Base-by-base conservation (phyloP, 2,329 filamentous ascomycete genomes). In the Ascosphaera aggregata region DNA sequence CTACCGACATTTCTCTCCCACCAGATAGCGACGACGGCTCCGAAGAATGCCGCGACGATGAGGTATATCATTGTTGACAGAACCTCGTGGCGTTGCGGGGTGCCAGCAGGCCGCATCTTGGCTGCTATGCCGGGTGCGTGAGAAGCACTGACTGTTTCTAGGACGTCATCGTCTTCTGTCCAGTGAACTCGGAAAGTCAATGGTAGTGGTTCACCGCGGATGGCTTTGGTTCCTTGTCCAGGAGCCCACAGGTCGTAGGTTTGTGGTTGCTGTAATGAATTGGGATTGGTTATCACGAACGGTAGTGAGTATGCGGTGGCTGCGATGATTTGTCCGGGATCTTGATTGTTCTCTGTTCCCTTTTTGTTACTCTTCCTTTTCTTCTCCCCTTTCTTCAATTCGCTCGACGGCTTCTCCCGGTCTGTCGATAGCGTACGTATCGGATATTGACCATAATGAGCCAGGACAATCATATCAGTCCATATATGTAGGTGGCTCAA, bases 401-500 rank as follows among this genome's bases (percentile, higher is more conserved):
- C 22, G 22, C 7, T 7, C 5, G 22, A 27, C 22, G 5, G 22
- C 22, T 27, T 27, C 22, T 11, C 22, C 22, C n/a, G n/a, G n/a
- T 27, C 22, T 5, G 22, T 27, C 22, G 22, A 27, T 11, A 27
- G 22, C n/a, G n/a, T n/a, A 27, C 11, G 7, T 27, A 27, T 7
- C 11, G 22, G 22, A 11, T 7, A 27, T 11, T 27, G 22, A 11
- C 11, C 22, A 27, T 52, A 63, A 44, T 86, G 89, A 47, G 94
- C 66, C 40, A 95, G 65, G 43, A 95, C 74, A 54, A 95, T 95
- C 55, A 95, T 67, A 51, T 81, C 74, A 4, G 84, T 86, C 51
- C 78, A 80, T 47, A 98, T 72, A 60, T 95, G 89, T 49, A 98
- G 65, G 57, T 94, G 89, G 55, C 75, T 82, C 38, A 76, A 64